Conservation (phyloP, 2,329 filamentous ascomycete species). For the Cladosporium oxysporum region DNA sequence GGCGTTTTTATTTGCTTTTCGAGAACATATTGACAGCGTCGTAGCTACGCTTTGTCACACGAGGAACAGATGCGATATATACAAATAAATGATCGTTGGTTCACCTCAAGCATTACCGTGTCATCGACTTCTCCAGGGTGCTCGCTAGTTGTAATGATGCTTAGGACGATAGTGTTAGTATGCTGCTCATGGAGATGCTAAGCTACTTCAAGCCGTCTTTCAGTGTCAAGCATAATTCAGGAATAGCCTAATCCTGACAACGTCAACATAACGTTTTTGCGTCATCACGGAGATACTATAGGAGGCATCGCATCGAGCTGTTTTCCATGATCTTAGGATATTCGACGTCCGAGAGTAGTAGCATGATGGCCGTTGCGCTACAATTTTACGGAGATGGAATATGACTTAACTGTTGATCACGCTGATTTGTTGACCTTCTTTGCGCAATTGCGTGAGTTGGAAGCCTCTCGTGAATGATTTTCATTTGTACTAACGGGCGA, state of each 20-base stretch:
- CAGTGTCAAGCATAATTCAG: not conserved
- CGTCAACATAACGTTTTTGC: not conserved
- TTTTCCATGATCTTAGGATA: not conserved
- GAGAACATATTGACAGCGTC: not conserved
- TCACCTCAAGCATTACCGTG: not conserved
- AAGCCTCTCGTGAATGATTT: too few relatives aligned
- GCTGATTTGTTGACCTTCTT: too few relatives aligned
- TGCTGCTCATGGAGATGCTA: not conserved
- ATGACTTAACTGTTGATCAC: too few relatives aligned
- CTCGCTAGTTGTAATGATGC: fast-evolving
- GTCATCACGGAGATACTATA: not conserved
- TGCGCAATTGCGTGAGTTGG: too few relatives aligned
- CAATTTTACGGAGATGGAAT: not conserved
- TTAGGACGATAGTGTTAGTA: not conserved
- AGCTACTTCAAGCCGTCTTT: not conserved
- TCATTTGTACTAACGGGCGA: too few relatives aligned
- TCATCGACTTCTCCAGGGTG: not conserved
- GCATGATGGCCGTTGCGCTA: not conserved
- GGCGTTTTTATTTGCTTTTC: not conserved
- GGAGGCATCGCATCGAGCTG: not conserved
- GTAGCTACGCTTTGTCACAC: not conserved
- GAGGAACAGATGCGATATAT: not conserved
- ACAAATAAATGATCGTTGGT: not conserved
- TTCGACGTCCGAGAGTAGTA: not conserved
- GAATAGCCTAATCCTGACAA: not conserved